Percentiles rank a stretch among this genome's conserved stretches.
phyloP scores from a whole-genome alignment of 1,284 basidiomycete species.

The Tilletia caries region DNA sequence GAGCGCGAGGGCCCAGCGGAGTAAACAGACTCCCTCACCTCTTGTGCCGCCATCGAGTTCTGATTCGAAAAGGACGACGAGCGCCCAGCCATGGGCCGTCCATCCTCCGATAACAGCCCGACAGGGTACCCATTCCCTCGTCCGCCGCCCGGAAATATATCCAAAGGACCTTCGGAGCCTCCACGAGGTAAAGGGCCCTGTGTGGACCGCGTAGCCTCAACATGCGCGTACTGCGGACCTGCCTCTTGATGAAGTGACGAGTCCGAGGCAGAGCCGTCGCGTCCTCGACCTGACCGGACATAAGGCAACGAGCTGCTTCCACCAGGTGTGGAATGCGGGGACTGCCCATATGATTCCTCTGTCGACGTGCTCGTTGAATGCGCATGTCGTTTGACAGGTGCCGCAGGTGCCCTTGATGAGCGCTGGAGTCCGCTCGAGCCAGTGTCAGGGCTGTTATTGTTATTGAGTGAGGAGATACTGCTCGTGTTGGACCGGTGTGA shows the following conservation, averaged over 20 bases:
- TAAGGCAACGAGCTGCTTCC: constrained; percentile 7
- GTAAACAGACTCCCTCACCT: not conserved
- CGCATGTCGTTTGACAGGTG: not conserved
- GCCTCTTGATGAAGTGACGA: not conserved
- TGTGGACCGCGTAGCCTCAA: too few species aligned
- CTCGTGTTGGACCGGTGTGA: constrained; percentile 8
- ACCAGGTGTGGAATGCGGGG: not conserved
- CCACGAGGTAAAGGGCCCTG: not conserved
- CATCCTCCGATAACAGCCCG: not conserved
- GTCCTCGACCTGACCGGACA: not conserved
- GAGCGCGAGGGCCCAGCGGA: constrained; percentile 5
- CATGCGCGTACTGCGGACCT: not conserved
- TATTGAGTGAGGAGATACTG: not conserved
- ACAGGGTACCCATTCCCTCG: not conserved
- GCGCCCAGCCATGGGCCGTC: not conserved
- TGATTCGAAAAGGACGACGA: constrained; percentile 6
- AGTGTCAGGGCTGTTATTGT: not conserved
- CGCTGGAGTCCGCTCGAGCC: constrained; percentile 1
- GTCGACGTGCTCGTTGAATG: constrained; percentile 8
- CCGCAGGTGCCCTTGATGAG: not conserved
- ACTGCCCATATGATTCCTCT: not conserved
- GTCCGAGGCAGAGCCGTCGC: not conserved
- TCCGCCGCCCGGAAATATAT: not conserved
- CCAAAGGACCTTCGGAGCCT: not conserved
- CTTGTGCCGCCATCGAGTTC: not conserved